Base-by-base conservation (phyloP, 2,329 filamentous ascomycete genomes). In the Xylaria sp. region DNA sequence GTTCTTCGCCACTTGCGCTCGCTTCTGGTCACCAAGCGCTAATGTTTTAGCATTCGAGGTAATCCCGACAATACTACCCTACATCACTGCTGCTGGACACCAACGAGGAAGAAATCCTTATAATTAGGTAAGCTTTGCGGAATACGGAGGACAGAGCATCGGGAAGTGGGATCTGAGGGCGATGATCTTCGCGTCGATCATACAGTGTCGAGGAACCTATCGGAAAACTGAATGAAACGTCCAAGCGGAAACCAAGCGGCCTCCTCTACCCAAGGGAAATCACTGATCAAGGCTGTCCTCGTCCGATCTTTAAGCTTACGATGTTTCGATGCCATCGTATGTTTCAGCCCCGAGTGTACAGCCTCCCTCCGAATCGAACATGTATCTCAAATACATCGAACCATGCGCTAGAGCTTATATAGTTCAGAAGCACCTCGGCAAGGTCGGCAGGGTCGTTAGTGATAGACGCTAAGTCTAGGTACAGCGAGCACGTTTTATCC, bases 181-280 rank as follows among this genome's bases (percentile, higher is more conserved):
- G 52, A 28, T 10, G 59, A 66, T 63, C 59, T 55, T 60, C 62
- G 46, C 36, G 65, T 13, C 48, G 60, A 67, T 67, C 65, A 63
- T 55, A 67, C 65, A 48, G 18, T 30, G 55, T 67, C 30, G 46
- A 59, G 28, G 20, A 34, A 32, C 46, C 30, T 45, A 46, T 59
- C 53, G 39, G 59, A 36, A 60, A 46, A 25, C 12, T 6, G 18
- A 10, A 41, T 10, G 7, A n/a, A 52, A 4, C 18, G 6, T 5
- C 15, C 1, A 30, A 25, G 32, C 32, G 46, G 34, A 9, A 20
- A 50, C 46, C 32, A 25, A 10, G 13, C 20, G 34, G 25, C 10
- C 39, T 23, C 30, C 15, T 56, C 15, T 55, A 3, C 36, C 18
- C 10, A n/a, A 5, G 4, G n/a, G 10, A 43, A 23, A 10, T 20